Percentiles rank a stretch among this genome's conserved stretches.
phyloP scores from a whole-genome alignment of 805 yeast species.

The Wickerhamomyces alni region DNA sequence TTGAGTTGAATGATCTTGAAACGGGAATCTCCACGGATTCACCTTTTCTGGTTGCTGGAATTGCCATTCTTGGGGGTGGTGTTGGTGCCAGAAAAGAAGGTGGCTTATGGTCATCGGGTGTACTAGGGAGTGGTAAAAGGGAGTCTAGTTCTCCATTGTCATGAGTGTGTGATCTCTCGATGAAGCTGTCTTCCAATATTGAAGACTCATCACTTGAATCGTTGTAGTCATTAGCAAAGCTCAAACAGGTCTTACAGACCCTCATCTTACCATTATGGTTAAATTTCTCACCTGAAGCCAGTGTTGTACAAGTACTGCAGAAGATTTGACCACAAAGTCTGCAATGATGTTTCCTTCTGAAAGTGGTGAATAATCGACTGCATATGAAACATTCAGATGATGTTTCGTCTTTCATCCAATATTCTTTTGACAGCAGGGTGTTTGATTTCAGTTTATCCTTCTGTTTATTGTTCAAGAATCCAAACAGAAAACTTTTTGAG shows the following conservation, averaged over 20 bases:
- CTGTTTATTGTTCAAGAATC: constrained; percentile 31
- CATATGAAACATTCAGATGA: constrained; percentile 86
- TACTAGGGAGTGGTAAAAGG: constrained; percentile 7
- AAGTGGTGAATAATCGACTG: constrained; percentile 73
- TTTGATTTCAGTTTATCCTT: constrained; percentile 16
- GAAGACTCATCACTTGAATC: constrained; percentile 66
- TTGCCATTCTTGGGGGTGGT: constrained; percentile 69
- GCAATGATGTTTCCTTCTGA: constrained; percentile 91
- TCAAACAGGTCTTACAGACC: constrained; percentile 69
- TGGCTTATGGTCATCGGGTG: constrained; percentile 16
- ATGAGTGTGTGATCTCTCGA: constrained; percentile 15
- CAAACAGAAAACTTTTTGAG: constrained; percentile 35
- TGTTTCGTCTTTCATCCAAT: constrained; percentile 95
- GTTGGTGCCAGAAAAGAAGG: constrained; percentile 34
- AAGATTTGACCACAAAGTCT: constrained; percentile 94
- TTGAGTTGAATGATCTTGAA: constrained; percentile 21
- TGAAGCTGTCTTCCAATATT: constrained; percentile 28
- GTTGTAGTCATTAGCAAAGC: constrained; percentile 57
- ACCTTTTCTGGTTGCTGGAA: constrained; percentile 76
- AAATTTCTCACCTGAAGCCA: constrained; percentile 61
- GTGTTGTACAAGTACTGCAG: constrained; percentile 74
- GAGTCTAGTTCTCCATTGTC: constrained; percentile 16
- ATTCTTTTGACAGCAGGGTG: constrained; percentile 47
- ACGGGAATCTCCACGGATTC: constrained; percentile 70
- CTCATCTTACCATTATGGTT: constrained; percentile 64